phyloP scores from a whole-genome alignment of 2,329 filamentous ascomycete genomes.

The Paecilomyces sp. region DNA sequence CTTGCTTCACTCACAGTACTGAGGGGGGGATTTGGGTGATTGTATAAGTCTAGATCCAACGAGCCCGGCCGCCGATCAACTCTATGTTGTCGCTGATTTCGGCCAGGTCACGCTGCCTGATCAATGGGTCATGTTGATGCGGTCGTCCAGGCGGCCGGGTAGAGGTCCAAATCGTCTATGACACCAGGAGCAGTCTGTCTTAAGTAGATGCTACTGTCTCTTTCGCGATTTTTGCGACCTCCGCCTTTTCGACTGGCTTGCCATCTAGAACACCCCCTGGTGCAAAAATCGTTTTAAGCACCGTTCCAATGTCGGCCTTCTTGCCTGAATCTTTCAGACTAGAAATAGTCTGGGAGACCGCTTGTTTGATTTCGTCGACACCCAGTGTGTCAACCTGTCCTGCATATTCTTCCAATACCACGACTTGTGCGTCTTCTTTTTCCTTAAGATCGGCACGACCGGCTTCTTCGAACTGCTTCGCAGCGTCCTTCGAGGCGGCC shows the following conservation, averaged over 20 bases:
- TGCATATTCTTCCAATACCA: slow-evolving; percentile 39
- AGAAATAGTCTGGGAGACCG: slow-evolving; percentile 28
- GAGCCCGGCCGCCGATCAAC: not conserved
- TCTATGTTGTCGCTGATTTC: not conserved
- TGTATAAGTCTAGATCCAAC: not conserved
- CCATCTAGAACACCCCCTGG: slow-evolving; percentile 35
- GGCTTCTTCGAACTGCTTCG: slow-evolving; percentile 33
- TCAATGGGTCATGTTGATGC: not conserved
- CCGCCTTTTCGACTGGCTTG: slow-evolving; percentile 35
- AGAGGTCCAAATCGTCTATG: not conserved
- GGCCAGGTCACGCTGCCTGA: not conserved
- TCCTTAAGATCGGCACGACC: slow-evolving; percentile 38
- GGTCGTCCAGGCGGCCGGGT: not conserved
- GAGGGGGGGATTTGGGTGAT: not conserved
- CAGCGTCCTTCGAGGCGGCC: slow-evolving; percentile 29
- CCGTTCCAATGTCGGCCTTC: slow-evolving; percentile 28
- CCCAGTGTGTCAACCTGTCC: slow-evolving; percentile 34
- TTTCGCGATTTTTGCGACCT: slow-evolving; percentile 35
- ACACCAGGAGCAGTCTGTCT: not conserved
- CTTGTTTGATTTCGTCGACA: slow-evolving; percentile 31
- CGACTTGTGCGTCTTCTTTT: slow-evolving; percentile 37
- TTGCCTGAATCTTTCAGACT: slow-evolving; percentile 26
- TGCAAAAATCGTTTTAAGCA: slow-evolving; percentile 37
- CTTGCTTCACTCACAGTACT: not conserved
- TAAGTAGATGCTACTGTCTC: slow-evolving; percentile 21